Percentiles rank a stretch among this genome's conserved stretches.
phyloP scores from a whole-genome alignment of 495 filamentous ascomycete species.

The Penicillium roqueforti region DNA sequence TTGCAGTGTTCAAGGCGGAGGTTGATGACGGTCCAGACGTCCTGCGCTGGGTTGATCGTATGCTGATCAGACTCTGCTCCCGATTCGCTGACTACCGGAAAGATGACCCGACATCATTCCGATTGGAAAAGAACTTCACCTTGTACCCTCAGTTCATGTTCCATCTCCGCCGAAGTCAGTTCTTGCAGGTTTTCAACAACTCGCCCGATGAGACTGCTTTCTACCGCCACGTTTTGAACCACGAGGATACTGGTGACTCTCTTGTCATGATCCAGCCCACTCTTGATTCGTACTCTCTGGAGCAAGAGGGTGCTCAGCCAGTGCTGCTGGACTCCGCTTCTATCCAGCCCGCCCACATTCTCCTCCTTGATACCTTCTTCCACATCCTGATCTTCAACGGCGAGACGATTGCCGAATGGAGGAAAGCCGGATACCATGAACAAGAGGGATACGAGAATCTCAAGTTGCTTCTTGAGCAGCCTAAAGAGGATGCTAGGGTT shows the following conservation, averaged over 20 bases:
- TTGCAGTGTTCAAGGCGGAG: constrained; percentile 98
- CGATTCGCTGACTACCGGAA: constrained; percentile 98
- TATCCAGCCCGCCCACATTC: constrained; percentile 90
- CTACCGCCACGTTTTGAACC: constrained; percentile 93
- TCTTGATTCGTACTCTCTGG: constrained; percentile 94
- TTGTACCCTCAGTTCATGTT: constrained; percentile 99
- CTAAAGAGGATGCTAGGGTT: constrained; percentile 97
- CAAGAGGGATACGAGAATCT: constrained; percentile 99
- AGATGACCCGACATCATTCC: constrained; percentile 96
- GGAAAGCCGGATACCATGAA: constrained; percentile 96
- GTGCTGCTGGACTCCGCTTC: constrained; percentile 94
- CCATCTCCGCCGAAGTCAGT: constrained; percentile 93
- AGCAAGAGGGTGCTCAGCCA: constrained; percentile 84
- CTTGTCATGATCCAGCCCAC: constrained; percentile 99
- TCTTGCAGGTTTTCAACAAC: constrained; percentile 99
- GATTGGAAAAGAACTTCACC: constrained; percentile 98
- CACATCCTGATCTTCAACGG: constrained; percentile 99
- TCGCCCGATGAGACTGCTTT: constrained; percentile 98
- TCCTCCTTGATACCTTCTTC: constrained; percentile 98
- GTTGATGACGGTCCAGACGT: constrained; percentile 99
- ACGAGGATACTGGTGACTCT: constrained; percentile 95
- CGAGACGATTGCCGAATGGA: constrained; percentile 97
- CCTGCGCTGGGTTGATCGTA: constrained; percentile 95
- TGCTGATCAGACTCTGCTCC: constrained; percentile 96
- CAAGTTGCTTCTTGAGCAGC: constrained; percentile 77